phyloP scores from a whole-genome alignment of 2,329 filamentous ascomycete species.

The Dichotomopilus funicola region DNA sequence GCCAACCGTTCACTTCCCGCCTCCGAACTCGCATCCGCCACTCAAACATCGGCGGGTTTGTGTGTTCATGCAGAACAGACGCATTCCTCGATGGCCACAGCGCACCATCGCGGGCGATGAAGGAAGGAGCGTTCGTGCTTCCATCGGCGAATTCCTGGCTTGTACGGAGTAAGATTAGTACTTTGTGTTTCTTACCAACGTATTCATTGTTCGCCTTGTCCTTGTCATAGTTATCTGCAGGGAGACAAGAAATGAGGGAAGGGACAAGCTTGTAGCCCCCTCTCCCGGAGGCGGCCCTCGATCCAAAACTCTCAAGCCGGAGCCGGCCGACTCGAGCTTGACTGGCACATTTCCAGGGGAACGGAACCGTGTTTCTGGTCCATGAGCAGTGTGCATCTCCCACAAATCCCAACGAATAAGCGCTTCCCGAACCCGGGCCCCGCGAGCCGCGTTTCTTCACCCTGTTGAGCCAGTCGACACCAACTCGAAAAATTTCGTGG shows the following conservation, averaged over 20 bases:
- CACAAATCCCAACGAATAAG: conserved; percentile 9
- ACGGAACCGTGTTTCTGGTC: conserved; percentile 1
- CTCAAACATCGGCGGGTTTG: no score
- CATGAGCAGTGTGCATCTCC: not conserved
- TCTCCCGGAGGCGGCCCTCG: not conserved
- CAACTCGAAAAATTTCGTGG: conserved; percentile 9
- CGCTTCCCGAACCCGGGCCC: conserved; percentile 1
- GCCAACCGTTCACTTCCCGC: no score
- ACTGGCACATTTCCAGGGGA: not conserved
- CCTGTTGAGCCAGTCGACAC: conserved; percentile 1
- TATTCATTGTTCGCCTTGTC: no score
- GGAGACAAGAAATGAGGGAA: no score
- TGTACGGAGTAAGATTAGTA: no score
- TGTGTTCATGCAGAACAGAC: no score
- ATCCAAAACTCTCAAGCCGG: not conserved
- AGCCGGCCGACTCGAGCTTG: not conserved
- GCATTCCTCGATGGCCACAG: no score
- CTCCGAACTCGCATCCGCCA: not conserved
- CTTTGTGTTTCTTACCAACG: no score
- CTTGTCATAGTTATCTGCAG: no score
- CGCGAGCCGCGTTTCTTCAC: conserved; percentile 1
- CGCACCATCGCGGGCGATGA: no score
- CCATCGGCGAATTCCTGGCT: no score
- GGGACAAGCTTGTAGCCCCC: not conserved
- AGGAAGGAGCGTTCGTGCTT: no score